phyloP scores from a whole-genome alignment of 352 stramenopile genomes.

The Pelagophyceae sp. region DNA sequence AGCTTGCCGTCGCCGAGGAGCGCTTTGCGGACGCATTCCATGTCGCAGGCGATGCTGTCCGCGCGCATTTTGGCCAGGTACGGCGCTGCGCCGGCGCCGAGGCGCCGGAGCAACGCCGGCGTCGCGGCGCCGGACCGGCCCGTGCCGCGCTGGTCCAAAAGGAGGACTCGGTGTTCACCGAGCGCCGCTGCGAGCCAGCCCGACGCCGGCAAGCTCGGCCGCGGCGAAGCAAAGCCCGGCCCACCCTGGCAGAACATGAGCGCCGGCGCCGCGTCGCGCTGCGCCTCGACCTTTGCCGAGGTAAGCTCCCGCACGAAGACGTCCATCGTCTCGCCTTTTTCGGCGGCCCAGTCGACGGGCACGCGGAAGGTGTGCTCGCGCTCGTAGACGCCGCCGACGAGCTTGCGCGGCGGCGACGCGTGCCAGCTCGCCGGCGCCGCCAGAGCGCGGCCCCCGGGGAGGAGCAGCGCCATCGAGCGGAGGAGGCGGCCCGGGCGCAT shows the following conservation, averaged over 20 bases:
- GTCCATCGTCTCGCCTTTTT: neutral
- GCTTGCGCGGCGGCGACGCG: neutral
- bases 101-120: neutral
- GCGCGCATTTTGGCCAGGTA: neutral
- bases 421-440: too few species aligned
- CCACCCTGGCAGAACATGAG: conserved; percentile 53
- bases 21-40: neutral
- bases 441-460: too few species aligned
- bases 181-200: conserved; percentile 47
- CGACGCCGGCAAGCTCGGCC: conserved; percentile 9
- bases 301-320: neutral
- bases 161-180: conserved; percentile 45
- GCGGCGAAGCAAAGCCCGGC: conserved; percentile 29
- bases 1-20: neutral
- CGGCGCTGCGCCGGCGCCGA: neutral
- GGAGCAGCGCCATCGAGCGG: too few species aligned
- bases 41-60: neutral
- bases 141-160: conserved; percentile 65
- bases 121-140: conserved; percentile 26
- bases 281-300: neutral
- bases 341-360: neutral
- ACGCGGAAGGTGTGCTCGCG: neutral
- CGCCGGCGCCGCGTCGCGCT: neutral
- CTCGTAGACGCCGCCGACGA: neutral
- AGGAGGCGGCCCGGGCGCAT: too few species aligned